These are phyloP conservation scores for Azolla pinnata DNA, from an alignment of 75 land plant species.

Conservation along the genomic window DNA sequence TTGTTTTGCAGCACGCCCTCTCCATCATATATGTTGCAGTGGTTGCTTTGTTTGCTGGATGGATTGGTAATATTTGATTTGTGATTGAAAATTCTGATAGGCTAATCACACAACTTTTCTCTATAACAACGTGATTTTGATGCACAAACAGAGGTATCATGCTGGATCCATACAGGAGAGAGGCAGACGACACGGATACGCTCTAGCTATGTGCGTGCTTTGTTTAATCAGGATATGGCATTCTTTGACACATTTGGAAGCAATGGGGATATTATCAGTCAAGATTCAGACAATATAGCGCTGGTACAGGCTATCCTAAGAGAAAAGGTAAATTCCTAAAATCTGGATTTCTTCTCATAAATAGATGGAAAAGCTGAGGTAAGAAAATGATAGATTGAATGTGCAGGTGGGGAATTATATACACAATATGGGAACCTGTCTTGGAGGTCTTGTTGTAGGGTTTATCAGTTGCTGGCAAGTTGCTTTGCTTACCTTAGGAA, in stretches of 20 bases:
- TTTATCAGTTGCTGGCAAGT: conserved; percentile 93
- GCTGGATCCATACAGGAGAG: conserved; percentile 97
- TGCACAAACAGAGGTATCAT: conserved; percentile 87
- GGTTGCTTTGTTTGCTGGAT: conserved; percentile 82
- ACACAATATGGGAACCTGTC: conserved; percentile 97
- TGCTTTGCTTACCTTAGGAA: conserved; percentile 75
- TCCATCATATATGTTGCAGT: conserved; percentile 70
- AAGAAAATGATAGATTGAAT: too few species aligned
- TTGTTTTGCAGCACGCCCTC: conserved; percentile 69
- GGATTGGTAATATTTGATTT: conserved; percentile 99
- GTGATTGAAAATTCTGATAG: too few species aligned
- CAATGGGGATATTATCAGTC: conserved; percentile 96
- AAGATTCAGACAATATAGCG: conserved; percentile 92
- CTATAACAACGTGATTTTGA: too few species aligned
- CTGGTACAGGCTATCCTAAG: conserved; percentile 90
- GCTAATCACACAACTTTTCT: too few species aligned
- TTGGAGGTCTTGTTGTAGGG: conserved; percentile 84
- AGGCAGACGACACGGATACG: conserved; percentile 93
- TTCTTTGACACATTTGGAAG: conserved; percentile 96
- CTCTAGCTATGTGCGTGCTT: conserved; percentile 82
- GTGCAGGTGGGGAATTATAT: conserved; percentile 99
- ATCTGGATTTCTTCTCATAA: too few species aligned
- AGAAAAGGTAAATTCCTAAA: too few species aligned
- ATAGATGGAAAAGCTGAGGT: too few species aligned
- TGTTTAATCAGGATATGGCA: conserved; percentile 94